A percentile compares a stretch with the other conserved stretches of the same genome.
Evolutionary conservation across 164 flowering plant genomes (phyloP).

Genomic region (Magnolia officinalis): DNA sequence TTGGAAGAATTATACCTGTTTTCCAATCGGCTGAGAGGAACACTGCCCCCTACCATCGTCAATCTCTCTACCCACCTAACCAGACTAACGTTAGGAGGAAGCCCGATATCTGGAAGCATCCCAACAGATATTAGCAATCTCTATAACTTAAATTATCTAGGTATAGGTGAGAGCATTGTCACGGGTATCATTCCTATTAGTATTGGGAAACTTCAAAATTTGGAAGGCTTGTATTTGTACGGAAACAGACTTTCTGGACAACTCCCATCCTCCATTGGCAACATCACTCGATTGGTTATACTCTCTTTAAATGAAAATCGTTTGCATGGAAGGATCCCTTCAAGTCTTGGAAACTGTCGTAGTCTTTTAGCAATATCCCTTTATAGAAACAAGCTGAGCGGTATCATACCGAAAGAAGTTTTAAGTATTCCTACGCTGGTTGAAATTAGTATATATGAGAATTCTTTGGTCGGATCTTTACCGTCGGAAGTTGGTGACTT

Average conservation of each 20-base stretch:
- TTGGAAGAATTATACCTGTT: constrained; percentile 31
- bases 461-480: constrained; percentile 23
- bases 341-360: constrained; percentile 23
- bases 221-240: constrained; percentile 10
- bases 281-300: too few relatives aligned
- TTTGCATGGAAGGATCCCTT: background rate
- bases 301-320: too few relatives aligned
- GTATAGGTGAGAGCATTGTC: constrained; percentile 18
- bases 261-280: too few relatives aligned
- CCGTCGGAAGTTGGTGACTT: constrained; percentile 28
- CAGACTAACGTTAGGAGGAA: constrained; percentile 25
- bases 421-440: constrained; percentile 16
- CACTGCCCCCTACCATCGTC: constrained; percentile 39
- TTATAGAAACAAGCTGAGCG: constrained; percentile 22
- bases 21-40: constrained; percentile 38
- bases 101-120: constrained; percentile 31
- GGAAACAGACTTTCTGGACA: constrained; percentile 21
- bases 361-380: constrained; percentile 18
- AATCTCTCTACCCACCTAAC: constrained; percentile 37
- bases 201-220: constrained; percentile 24
- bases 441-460: constrained; percentile 13
- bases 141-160: constrained; percentile 19
- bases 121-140: constrained; percentile 35
- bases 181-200: constrained; percentile 18
- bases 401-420: constrained; percentile 23